A percentile compares a stretch with the other conserved stretches of the same genome.
phyloP scores from a whole-genome alignment of 2,329 filamentous ascomycete genomes.

The Aspergillus sp. region DNA sequence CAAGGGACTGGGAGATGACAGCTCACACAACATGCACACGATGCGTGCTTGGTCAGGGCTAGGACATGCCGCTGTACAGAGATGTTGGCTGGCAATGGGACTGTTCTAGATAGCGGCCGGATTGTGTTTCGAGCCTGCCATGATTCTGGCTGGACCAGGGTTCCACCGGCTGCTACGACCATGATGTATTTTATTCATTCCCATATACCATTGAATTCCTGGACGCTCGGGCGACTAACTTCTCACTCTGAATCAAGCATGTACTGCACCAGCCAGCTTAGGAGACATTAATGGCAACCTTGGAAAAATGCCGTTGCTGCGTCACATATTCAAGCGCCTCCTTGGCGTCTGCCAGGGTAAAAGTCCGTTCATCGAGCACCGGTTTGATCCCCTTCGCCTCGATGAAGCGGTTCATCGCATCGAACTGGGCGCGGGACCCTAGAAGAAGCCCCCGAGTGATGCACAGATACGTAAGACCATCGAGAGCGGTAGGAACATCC shows the following conservation, averaged over 20 bases:
- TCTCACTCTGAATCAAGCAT: no score
- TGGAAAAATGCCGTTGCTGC: constrained; percentile 50
- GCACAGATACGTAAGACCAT: constrained; percentile 41
- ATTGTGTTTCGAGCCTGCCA: background rate
- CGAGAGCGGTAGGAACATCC: constrained; percentile 33
- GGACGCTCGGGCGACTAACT: no score
- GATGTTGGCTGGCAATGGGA: background rate
- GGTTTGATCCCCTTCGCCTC: constrained; percentile 50
- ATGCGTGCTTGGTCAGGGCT: background rate
- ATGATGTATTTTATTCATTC: no score
- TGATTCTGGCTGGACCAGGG: constrained; percentile 2
- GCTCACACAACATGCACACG: background rate
- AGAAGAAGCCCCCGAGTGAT: constrained; percentile 49
- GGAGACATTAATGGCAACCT: constrained; percentile 22
- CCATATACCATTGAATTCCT: background rate
- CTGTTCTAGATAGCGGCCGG: background rate
- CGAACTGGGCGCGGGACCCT: constrained; percentile 47
- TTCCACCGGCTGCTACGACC: background rate
- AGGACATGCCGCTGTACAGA: background rate
- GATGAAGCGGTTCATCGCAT: constrained; percentile 51
- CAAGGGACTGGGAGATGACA: background rate
- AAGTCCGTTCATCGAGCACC: constrained; percentile 49
- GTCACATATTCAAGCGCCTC: constrained; percentile 51
- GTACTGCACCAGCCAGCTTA: background rate
- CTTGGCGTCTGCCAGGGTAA: constrained; percentile 44